These are phyloP conservation scores for Debaryomyces psychrophilus DNA, from an alignment of 1,139 yeast species.

Conservation along the genomic window DNA sequence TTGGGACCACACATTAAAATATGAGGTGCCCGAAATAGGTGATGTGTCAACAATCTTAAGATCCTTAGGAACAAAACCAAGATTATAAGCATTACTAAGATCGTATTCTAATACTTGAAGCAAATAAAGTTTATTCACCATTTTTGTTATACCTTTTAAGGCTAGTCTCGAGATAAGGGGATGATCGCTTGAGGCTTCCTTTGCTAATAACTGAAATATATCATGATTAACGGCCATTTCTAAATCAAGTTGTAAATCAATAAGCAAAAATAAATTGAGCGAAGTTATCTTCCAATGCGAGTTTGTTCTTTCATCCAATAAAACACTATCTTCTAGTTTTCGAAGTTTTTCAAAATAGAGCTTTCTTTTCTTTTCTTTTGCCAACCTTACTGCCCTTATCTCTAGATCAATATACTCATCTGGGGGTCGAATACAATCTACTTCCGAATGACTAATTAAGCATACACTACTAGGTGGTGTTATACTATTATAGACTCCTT, in stretches of 20 bases:
- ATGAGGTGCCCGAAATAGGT: conserved; percentile 34
- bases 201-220: conserved; percentile 51
- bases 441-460: conserved; percentile 47
- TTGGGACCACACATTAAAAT: conserved; percentile 44
- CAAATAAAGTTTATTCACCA: conserved; percentile 55
- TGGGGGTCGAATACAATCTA: conserved; percentile 65
- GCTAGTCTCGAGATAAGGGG: conserved; percentile 71
- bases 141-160: conserved; percentile 60
- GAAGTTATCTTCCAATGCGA: conserved; percentile 74
- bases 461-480: conserved; percentile 66
- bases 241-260: conserved; percentile 56
- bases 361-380: conserved; percentile 60
- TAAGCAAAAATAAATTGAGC: conserved; percentile 56
- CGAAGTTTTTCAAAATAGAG: conserved; percentile 43
- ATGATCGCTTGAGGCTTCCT: conserved; percentile 66
- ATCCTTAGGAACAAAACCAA: conserved; percentile 43
- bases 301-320: conserved; percentile 38
- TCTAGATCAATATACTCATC: conserved; percentile 60
- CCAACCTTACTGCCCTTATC: conserved; percentile 55
- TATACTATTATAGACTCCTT: conserved; percentile 48
- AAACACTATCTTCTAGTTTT: conserved; percentile 47
- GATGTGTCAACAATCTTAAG: conserved; percentile 47
- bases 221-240: conserved; percentile 52
- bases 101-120: conserved; percentile 61
- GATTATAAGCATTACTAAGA: conserved; percentile 46